Evolutionary conservation across 192 early-diverging fungal genomes (phyloP), one percentile per base, ranked within the genome.

Genomic region (Umbelopsis vinacea): DNA sequence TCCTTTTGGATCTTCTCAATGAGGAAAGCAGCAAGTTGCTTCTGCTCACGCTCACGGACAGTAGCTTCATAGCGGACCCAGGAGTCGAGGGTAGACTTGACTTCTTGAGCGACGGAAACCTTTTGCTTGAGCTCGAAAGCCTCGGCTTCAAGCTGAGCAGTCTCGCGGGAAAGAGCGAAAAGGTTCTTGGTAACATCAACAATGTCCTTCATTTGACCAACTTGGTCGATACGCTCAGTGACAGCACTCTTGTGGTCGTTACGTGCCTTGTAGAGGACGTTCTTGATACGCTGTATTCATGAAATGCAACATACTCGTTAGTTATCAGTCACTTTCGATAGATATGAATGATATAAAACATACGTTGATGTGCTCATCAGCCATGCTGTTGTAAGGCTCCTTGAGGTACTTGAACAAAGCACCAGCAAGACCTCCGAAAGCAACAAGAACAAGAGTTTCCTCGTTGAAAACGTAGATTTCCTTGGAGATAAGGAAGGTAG

Each of bases 391-490:
- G 78, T 91, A 92, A 55, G 93, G 92, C 82, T 97, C 91, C 81
- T 92, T 93, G 66, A 90, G 86, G 48, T 82, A 85, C 77, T 87
- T 86, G 87, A 92, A 93, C 76, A 95, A 86, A 54, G 94, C 81
- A 47, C 87, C 85, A 45, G 92, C 87, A 43, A 96, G 90, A 79
- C 90, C 92, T 71, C 89, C 89, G 76, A 95, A 92, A 45, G 92
- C 86, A 43, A 92, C 75, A 63, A 96, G 78, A 66, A 96, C 90
- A 54, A 97, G 85, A 50, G 95, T 88, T 80, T 99, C 96, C 80
- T 93, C 94, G 82, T 97, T 97, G 71, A 97, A 79, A 66, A 97
- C 88, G 85, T 97, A 99, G 82, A 99, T 94, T 85, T 99, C 97
- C 92, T 99, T 97, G 69, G 95, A 94, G 76, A 99, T 90, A 46